phyloP scores from a whole-genome alignment of 345 rosid genomes.

The Eucalyptus curtisii region DNA sequence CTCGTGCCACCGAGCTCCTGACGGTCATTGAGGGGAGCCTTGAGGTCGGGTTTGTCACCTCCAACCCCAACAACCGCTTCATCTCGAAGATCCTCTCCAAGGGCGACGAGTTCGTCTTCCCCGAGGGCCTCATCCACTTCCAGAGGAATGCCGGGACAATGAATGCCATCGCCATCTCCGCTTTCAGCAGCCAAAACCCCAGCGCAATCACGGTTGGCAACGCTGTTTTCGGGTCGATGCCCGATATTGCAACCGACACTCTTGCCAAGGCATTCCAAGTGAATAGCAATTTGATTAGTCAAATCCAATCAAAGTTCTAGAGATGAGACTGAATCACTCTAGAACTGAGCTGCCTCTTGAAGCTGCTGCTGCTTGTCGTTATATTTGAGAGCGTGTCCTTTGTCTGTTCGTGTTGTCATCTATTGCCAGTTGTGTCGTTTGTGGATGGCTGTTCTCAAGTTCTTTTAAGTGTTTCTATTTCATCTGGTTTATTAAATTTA shows the following conservation, averaged over 20 bases:
- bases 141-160: background rate
- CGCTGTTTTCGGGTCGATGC: conserved; percentile 2
- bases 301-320: background rate
- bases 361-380: background rate
- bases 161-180: background rate
- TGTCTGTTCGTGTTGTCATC: background rate
- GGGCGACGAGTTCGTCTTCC: conserved; percentile 13
- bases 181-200: conserved; percentile 5
- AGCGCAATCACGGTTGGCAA: background rate
- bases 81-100: conserved; percentile 1
- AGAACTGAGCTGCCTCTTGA: background rate
- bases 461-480: background rate
- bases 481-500: background rate
- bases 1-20: background rate
- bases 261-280: conserved; percentile 9
- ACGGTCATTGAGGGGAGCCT: conserved; percentile 5
- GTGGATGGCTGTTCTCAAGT: background rate
- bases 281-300: background rate
- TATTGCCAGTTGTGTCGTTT: background rate
- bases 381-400: background rate
- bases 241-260: background rate
- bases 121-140: conserved; percentile 5
- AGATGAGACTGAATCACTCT: background rate
- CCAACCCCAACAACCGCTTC: conserved; percentile 2
- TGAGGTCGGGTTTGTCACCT: conserved; percentile 6